Evolutionary conservation across 2,329 filamentous ascomycete species (phyloP).

Genomic region (Juglanconis juglandina): DNA sequence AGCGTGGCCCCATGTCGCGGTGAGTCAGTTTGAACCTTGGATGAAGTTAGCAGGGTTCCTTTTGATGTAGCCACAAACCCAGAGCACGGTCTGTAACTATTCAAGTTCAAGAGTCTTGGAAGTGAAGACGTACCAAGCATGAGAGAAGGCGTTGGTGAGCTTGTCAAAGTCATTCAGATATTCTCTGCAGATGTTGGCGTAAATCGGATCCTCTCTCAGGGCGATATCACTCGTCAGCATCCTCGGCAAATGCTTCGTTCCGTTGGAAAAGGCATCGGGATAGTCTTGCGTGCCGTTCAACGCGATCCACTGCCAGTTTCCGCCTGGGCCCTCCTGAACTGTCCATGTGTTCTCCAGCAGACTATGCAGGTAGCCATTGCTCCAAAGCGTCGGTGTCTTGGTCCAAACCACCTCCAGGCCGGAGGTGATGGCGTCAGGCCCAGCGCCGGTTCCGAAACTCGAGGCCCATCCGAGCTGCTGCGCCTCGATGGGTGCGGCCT

Average conservation of each 20-base stretch:
- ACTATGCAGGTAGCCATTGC: conserved; percentile 67
- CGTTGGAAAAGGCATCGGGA: conserved; percentile 63
- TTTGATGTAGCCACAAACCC: background rate
- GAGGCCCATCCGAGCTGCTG: conserved; percentile 71
- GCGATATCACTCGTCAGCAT: conserved; percentile 73
- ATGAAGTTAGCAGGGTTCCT: background rate
- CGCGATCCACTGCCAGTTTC: conserved; percentile 69
- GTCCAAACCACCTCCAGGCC: conserved; percentile 76
- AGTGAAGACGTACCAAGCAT: conserved; percentile 51
- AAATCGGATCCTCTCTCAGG: conserved; percentile 63
- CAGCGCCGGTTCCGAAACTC: conserved; percentile 59
- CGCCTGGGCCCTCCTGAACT: conserved; percentile 65
- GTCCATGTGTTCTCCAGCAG: conserved; percentile 74
- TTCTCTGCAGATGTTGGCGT: conserved; percentile 67
- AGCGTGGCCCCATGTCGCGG: conserved; percentile 71
- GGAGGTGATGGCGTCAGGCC: conserved; percentile 64
- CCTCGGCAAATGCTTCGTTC: conserved; percentile 64
- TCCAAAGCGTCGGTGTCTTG: conserved; percentile 70
- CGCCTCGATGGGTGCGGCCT: conserved; percentile 55
- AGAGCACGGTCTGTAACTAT: background rate
- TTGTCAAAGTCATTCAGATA: conserved; percentile 65
- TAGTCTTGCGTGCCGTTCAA: conserved; percentile 62
- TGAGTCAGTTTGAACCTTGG: conserved; percentile 62
- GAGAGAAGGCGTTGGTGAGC: conserved; percentile 63
- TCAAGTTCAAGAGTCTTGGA: background rate